Conservation (phyloP, 2,329 filamentous ascomycete genomes). For the Fusarium devonianum region DNA sequence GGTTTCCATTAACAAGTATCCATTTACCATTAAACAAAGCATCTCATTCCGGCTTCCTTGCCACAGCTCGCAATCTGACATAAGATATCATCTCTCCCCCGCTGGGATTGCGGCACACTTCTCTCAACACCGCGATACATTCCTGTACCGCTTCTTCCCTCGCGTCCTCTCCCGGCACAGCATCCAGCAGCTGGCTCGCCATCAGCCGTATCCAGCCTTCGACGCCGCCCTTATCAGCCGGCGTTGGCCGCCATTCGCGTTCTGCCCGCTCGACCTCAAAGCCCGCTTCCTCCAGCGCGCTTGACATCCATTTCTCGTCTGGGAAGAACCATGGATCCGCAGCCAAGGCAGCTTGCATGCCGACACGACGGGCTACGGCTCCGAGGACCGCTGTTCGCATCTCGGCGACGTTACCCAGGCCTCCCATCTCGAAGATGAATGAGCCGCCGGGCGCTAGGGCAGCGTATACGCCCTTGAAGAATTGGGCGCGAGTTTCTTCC, state of each 20-base stretch:
- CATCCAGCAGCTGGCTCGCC: conserved; percentile 65
- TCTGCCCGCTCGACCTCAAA: conserved; percentile 63
- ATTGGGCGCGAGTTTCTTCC: conserved; percentile 51
- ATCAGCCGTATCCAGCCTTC: conserved; percentile 72
- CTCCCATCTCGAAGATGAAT: conserved; percentile 76
- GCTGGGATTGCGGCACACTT: conserved; percentile 62
- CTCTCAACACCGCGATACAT: conserved; percentile 61
- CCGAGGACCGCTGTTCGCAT: conserved; percentile 64
- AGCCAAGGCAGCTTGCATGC: conserved; percentile 56
- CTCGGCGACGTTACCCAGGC: conserved; percentile 72
- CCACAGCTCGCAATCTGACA: conserved; percentile 60
- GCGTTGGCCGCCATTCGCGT: conserved; percentile 70
- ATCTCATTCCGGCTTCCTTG: conserved; percentile 46
- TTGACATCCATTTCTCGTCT: conserved; percentile 64
- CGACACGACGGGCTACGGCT: conserved; percentile 59
- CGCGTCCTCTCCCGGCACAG: conserved; percentile 52
- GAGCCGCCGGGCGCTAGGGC: conserved; percentile 62
- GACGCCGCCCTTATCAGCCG: conserved; percentile 64
- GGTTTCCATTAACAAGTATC: neutral
- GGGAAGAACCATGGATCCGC: conserved; percentile 77
- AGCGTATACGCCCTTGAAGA: conserved; percentile 61
- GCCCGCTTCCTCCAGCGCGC: conserved; percentile 54
- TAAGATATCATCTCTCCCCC: conserved; percentile 64
- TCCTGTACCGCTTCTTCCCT: conserved; percentile 63
- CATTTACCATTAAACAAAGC: neutral